These are phyloP conservation scores for Alternaria gaisen DNA, from an alignment of 2,329 filamentous ascomycete genomes.

Conservation along the genomic window DNA sequence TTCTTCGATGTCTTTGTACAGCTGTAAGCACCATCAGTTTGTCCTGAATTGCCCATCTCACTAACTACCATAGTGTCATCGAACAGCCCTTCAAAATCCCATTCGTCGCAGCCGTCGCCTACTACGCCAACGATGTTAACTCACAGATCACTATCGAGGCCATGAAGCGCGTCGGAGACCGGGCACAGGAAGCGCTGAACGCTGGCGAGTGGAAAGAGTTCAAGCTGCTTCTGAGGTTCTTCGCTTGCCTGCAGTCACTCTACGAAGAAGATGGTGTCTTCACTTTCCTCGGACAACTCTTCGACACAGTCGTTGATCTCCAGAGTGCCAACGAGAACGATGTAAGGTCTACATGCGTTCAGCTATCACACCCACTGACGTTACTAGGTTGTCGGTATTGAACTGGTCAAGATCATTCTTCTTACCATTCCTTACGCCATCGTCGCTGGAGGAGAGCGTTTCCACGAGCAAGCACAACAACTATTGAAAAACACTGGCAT, in stretches of 20 bases:
- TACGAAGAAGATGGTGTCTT: slow-evolving; percentile 88
- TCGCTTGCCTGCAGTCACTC: slow-evolving; percentile 84
- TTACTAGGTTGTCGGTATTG: slow-evolving; percentile 68
- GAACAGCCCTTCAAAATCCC: slow-evolving; percentile 99
- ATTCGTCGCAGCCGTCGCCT: slow-evolving; percentile 84
- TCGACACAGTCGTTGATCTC: slow-evolving; percentile 86
- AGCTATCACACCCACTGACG: slow-evolving; percentile 21
- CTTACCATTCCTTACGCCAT: slow-evolving; percentile 89
- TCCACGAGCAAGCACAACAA: slow-evolving; percentile 74
- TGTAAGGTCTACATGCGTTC: slow-evolving; percentile 62
- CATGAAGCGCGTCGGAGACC: slow-evolving; percentile 68
- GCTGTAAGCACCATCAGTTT: slow-evolving; percentile 61
- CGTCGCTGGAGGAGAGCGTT: slow-evolving; percentile 53
- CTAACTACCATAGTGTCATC: slow-evolving; percentile 61
- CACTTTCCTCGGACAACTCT: slow-evolving; percentile 86
- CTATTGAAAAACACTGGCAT: slow-evolving; percentile 95
- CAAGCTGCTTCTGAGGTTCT: slow-evolving; percentile 87
- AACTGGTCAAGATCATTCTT: slow-evolving; percentile 95
- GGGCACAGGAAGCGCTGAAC: slow-evolving; percentile 72
- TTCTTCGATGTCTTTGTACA: slow-evolving; percentile 80
- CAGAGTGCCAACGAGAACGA: slow-evolving; percentile 94
- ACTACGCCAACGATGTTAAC: slow-evolving; percentile 80
- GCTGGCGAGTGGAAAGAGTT: slow-evolving; percentile 86
- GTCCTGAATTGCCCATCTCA: background rate
- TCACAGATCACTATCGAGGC: slow-evolving; percentile 77